A percentile compares a stretch with the other conserved stretches of the same genome.
phyloP scores from a whole-genome alignment of 1,284 basidiomycete species.

The Papiliotrema laurentii region DNA sequence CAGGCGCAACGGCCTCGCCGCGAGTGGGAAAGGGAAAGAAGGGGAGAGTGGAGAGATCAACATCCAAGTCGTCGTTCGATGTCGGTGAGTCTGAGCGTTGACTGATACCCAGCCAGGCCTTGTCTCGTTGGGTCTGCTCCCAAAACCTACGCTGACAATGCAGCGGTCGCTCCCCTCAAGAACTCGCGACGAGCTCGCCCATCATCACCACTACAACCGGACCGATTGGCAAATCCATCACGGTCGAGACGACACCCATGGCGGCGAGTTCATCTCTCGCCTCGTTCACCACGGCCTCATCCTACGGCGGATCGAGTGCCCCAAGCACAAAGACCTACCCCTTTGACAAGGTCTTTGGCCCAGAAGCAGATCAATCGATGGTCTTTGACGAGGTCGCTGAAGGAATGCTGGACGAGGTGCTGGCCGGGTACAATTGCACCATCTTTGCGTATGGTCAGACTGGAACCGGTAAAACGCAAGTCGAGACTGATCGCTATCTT shows the following conservation, averaged over 20 bases:
- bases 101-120: too few relatives aligned
- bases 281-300: slow-evolving; percentile 53
- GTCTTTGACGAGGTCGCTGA: slow-evolving; percentile 91
- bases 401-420: slow-evolving; percentile 87
- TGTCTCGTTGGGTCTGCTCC: not conserved
- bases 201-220: slow-evolving; percentile 73
- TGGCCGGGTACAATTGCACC: slow-evolving; percentile 96
- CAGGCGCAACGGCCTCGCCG: not conserved
- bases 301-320: slow-evolving; percentile 42
- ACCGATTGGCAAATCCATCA: slow-evolving; percentile 66
- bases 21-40: slow-evolving; percentile 8
- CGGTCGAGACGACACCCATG: slow-evolving; percentile 61
- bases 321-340: slow-evolving; percentile 71
- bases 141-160: slow-evolving; percentile 29
- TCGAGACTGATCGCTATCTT: slow-evolving; percentile 17
- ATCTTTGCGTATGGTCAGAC: slow-evolving; percentile 99
- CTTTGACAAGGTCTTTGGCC: slow-evolving; percentile 91
- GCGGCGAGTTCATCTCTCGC: slow-evolving; percentile 21
- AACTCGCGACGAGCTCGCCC: slow-evolving; percentile 73
- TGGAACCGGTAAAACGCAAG: slow-evolving; percentile 96
- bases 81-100: slow-evolving; percentile 55
- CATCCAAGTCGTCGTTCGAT: slow-evolving; percentile 88
- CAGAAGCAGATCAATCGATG: slow-evolving; percentile 93
- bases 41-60: slow-evolving; percentile 51
- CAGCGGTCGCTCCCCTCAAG: slow-evolving; percentile 61